phyloP scores from a whole-genome alignment of 164 flowering plant species.

The Vitis cinerea region DNA sequence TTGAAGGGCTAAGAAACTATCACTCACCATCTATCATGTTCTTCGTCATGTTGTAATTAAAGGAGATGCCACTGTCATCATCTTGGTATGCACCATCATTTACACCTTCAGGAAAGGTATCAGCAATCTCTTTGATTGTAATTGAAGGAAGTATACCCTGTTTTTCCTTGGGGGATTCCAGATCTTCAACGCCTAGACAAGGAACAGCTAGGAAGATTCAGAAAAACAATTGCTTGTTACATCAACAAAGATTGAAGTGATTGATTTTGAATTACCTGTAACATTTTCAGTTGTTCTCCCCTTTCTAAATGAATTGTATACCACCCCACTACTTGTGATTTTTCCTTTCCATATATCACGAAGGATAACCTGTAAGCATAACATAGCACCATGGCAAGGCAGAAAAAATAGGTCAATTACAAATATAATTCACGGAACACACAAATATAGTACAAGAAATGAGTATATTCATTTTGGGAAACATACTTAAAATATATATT shows the following conservation, averaged over 20 bases:
- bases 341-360: constrained; percentile 74
- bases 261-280: constrained; percentile 36
- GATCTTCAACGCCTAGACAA: constrained; percentile 21
- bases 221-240: neutral
- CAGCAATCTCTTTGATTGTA: constrained; percentile 19
- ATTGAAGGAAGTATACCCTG: constrained; percentile 15
- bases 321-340: constrained; percentile 55
- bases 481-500: neutral
- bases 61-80: constrained; percentile 19
- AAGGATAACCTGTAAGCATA: constrained; percentile 50
- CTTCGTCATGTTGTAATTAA: constrained; percentile 5
- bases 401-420: neutral
- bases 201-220: neutral
- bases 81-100: constrained; percentile 21
- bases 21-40: constrained; percentile 23
- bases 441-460: neutral
- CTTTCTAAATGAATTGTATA: constrained; percentile 43
- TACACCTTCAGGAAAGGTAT: constrained; percentile 13
- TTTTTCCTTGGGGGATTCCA: constrained; percentile 23
- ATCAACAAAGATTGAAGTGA: neutral
- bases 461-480: neutral
- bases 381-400: neutral
- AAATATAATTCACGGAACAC: neutral
- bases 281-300: constrained; percentile 37
- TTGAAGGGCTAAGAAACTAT: neutral